Evolutionary conservation across 1,139 yeast species (phyloP).

Genomic region (Saccharomyces pastorianus): DNA sequence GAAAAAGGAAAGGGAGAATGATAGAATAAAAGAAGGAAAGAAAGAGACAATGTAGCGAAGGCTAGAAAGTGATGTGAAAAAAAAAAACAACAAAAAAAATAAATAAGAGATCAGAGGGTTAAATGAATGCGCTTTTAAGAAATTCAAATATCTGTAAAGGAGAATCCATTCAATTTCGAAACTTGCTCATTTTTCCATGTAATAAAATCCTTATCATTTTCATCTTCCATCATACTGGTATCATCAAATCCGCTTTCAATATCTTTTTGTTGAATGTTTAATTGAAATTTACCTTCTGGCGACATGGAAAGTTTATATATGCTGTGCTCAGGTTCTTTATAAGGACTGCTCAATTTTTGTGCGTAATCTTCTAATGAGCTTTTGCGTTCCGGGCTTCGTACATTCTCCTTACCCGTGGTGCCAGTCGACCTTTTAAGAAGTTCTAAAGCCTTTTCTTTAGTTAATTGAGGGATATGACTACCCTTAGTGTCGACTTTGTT

Average conservation of each 20-base stretch:
- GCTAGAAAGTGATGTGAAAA: not conserved
- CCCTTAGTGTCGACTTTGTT: constrained; percentile 14
- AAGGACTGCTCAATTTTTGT: constrained; percentile 17
- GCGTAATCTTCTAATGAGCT: not conserved
- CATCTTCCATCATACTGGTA: constrained; percentile 27
- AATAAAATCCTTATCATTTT: constrained; percentile 21
- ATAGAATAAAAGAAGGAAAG: not conserved
- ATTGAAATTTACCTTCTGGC: constrained; percentile 27
- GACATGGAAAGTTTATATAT: constrained; percentile 26
- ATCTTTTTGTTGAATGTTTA: constrained; percentile 17
- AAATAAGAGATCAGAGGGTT: not conserved
- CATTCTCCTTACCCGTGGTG: constrained; percentile 1
- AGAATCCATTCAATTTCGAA: constrained; percentile 17
- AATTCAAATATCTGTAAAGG: not conserved
- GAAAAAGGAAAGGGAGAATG: not conserved
- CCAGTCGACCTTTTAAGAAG: not conserved
- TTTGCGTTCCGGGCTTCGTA: not conserved
- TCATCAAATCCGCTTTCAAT: constrained; percentile 17
- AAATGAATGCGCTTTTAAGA: not conserved
- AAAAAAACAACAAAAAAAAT: not conserved
- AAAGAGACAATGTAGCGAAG: not conserved
- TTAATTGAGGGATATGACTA: constrained; percentile 16
- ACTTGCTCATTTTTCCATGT: constrained; percentile 27
- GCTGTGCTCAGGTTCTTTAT: constrained; percentile 24
- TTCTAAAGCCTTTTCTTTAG: constrained; percentile 8